A percentile compares a stretch with the other conserved stretches of the same genome.
Conservation (phyloP, 371 early-diverging fungal species). For the Mortierella sp. region DNA sequence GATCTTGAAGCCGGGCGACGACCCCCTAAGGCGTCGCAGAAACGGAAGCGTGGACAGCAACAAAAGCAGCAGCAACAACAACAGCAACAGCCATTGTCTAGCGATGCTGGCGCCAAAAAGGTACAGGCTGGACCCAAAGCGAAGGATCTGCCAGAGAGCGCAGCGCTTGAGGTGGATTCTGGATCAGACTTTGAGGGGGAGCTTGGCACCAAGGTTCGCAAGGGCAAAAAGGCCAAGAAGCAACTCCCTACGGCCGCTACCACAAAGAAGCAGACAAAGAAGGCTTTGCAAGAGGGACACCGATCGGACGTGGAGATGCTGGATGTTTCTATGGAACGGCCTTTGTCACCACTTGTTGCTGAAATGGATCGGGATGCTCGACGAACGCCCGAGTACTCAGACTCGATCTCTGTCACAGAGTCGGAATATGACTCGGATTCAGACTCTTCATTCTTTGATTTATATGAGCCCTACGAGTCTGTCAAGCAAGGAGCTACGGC, state of each 20-base stretch:
- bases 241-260: neutral
- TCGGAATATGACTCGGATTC: constrained; percentile 36
- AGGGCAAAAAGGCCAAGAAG: constrained; percentile 34
- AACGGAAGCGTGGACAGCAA: no score
- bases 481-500: constrained; percentile 23
- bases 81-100: no score
- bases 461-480: constrained; percentile 57
- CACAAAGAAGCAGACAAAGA: constrained; percentile 23
- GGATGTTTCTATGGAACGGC: constrained; percentile 15
- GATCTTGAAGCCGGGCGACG: constrained; percentile 8
- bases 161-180: constrained; percentile 17
- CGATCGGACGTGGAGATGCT: constrained; percentile 29
- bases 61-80: no score
- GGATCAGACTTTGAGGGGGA: constrained; percentile 33
- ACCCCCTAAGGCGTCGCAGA: neutral
- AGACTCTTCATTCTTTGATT: constrained; percentile 45
- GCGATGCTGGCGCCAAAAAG: no score
- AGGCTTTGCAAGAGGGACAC: constrained; percentile 11
- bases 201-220: constrained; percentile 14
- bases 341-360: neutral
- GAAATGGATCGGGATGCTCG: constrained; percentile 1
- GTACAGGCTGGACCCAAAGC: no score
- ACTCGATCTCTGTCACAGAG: constrained; percentile 21
- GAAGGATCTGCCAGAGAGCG: no score
- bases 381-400: constrained; percentile 34